Evolutionary conservation across 1,139 yeast species (phyloP).

Genomic region (Blastobotrys capitulatus): DNA sequence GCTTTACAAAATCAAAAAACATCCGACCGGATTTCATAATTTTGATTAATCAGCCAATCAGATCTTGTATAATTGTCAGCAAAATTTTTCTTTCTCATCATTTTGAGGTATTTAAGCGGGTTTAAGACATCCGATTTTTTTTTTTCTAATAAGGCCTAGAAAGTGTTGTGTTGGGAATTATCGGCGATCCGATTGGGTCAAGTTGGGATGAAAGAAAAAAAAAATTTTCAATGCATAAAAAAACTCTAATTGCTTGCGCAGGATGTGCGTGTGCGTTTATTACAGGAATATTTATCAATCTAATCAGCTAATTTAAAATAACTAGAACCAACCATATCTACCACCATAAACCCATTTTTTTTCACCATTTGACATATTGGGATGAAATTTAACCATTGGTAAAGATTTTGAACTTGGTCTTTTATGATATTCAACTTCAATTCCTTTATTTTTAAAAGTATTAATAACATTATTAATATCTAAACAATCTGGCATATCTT

Average conservation of each 20-base stretch:
- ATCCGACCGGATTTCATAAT: too few relatives aligned
- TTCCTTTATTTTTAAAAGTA: background rate
- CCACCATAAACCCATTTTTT: conserved; percentile 28
- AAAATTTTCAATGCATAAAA: too few relatives aligned
- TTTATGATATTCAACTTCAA: conserved; percentile 6
- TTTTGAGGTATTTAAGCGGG: too few relatives aligned
- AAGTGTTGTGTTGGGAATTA: too few relatives aligned
- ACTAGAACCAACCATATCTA: conserved; percentile 29
- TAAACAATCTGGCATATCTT: conserved; percentile 24
- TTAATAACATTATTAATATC: conserved; percentile 12
- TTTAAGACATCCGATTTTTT: too few relatives aligned
- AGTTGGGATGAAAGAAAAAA: too few relatives aligned
- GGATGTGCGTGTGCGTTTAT: too few relatives aligned
- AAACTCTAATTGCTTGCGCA: too few relatives aligned
- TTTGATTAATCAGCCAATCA: background rate
- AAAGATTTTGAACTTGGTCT: conserved; percentile 22
- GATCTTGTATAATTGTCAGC: background rate
- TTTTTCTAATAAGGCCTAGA: too few relatives aligned
- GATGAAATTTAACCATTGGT: conserved; percentile 26
- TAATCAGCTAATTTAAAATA: background rate
- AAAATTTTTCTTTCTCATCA: background rate
- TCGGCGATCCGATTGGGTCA: too few relatives aligned
- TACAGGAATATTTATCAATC: background rate
- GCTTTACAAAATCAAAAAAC: too few relatives aligned
- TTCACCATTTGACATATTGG: conserved; percentile 11